Percentiles rank a stretch among this genome's conserved stretches.
Evolutionary conservation across 805 yeast species (phyloP).

Genomic region (Zygoascus tannicola): DNA sequence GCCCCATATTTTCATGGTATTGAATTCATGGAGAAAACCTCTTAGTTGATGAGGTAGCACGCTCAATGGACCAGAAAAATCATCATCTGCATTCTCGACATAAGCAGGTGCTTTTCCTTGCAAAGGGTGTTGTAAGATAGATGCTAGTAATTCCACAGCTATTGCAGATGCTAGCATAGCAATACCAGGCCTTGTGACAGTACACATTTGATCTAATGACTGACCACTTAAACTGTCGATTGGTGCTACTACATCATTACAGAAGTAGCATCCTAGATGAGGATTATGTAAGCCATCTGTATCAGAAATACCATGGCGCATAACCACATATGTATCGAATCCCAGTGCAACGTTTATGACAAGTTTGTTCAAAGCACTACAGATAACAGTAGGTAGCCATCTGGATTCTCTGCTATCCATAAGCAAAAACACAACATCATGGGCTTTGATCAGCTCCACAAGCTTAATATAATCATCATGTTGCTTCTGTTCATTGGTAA

Average conservation of each 20-base stretch:
- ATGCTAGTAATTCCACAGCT: constrained; percentile 75
- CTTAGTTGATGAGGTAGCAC: constrained; percentile 76
- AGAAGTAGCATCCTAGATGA: constrained; percentile 84
- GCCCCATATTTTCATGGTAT: constrained; percentile 54
- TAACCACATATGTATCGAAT: constrained; percentile 83
- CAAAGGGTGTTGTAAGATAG: constrained; percentile 58
- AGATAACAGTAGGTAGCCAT: constrained; percentile 92
- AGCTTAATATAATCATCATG: constrained; percentile 44
- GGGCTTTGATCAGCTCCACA: constrained; percentile 44
- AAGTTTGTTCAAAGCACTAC: constrained; percentile 53
- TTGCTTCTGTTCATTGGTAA: constrained; percentile 47
- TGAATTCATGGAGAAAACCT: constrained; percentile 67
- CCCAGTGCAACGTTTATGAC: constrained; percentile 93
- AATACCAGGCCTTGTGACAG: constrained; percentile 95
- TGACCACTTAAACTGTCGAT: constrained; percentile 60
- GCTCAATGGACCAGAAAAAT: constrained; percentile 45
- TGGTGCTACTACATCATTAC: constrained; percentile 95
- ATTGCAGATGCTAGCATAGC: constrained; percentile 72
- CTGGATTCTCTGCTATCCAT: constrained; percentile 95
- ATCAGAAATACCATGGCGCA: constrained; percentile 71
- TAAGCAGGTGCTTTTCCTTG: constrained; percentile 37
- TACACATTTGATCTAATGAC: constrained; percentile 96
- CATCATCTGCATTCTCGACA: constrained; percentile 11
- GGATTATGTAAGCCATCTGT: constrained; percentile 16
- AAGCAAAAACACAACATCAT: constrained; percentile 70